Base-by-base conservation (phyloP, 2,329 filamentous ascomycete genomes). In the Colletotrichum paranaense region DNA sequence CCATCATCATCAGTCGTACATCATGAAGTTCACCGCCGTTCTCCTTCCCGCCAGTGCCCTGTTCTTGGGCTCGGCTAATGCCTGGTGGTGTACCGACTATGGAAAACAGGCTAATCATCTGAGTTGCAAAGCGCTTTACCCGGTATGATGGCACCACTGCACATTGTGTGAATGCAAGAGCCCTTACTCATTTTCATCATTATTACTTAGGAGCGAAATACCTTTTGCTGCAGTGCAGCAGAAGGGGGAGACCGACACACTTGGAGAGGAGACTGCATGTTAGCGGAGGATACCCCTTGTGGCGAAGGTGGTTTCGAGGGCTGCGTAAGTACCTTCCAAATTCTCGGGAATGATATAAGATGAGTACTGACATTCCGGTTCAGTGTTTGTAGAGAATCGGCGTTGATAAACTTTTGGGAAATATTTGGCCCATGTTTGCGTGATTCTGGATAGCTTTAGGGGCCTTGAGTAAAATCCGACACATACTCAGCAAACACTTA, bases 71-170 rank as follows among this genome's bases (percentile, higher is more conserved):
- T 58, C 52, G 24, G 63, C 63, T 11, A 30, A 66, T 30, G 63
- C 63, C 7, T 66, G 35, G 35, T 66, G 63, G 63, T 66, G 53
- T n/a, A 66, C 63, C 52, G 1, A 2, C 19, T 58, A 66, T 7
- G 63, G 63, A 14, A 58, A 66, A 32, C 32, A 35, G 35, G 53
- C 63, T 2, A 19, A 1, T 1, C 53, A 58, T 24, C 19, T 49
- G 26, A 58, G 63, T 24, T 66, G 63, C 53, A 57, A 66, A 26
- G 26, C 49, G 2, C 12, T 58, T 22, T 66, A 66, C 35, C 16
- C 24, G 26, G 63, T 66, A 66, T 19, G 63, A 11, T 30, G 26
- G 22, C 14, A 5, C 53, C 24, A n/a, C 46, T 8, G 1, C 16
- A 7, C 1, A 6, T 24, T 12, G 22, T 9, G 3, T 22, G 49